Evolutionary conservation across 2,329 filamentous ascomycete species (phyloP), one percentile per base, ranked within the genome.

Genomic region (Aspergillus alliaceus): DNA sequence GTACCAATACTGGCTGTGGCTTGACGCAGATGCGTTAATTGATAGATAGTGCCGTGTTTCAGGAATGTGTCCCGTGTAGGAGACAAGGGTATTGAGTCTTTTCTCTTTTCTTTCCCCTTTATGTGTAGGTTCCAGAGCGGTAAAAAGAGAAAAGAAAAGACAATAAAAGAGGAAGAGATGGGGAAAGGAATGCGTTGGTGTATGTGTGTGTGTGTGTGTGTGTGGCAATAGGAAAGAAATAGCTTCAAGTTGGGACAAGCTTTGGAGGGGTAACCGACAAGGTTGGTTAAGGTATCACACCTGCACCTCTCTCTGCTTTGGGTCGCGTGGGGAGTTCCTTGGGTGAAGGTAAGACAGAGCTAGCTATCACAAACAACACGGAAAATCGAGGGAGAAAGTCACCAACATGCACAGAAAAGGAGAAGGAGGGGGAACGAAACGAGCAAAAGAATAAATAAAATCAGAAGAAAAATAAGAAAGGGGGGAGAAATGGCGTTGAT

Each of bases 211-310:
- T n/a, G n/a, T n/a, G n/a, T n/a, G n/a, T n/a, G n/a, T n/a, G n/a
- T 5, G 22, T 52, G 35, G 40, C 40, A 44, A 27, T 25, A 44
- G 24, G 40, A 29, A 5, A 29, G 14, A 27, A 9, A 27, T 35
- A 37, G 35, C 54, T 53, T 35, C 47, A 32, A 39, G 22, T 32
- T 51, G 54, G 44, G 48, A 46, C 32, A 57, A 59, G 51, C 55
- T 62, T 55, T 59, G 57, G 59, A 64, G 61, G 61, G 59, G 55
- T 52, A 57, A 57, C 40, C 44, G 37, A 31, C 50, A 44, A 56
- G 35, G 22, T 42, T 42, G 48, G 31, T 37, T 44, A 44, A 52
- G 35, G 34, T 53, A 40, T 34, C 31, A 27, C 50, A 31, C 37
- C 27, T 22, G 37, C 37, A 42, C 39, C 34, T 29, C 24, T n/a